These are phyloP conservation scores for Tardiomyces depauwii DNA, from an alignment of 1,139 yeast species.

Conservation along the genomic window DNA sequence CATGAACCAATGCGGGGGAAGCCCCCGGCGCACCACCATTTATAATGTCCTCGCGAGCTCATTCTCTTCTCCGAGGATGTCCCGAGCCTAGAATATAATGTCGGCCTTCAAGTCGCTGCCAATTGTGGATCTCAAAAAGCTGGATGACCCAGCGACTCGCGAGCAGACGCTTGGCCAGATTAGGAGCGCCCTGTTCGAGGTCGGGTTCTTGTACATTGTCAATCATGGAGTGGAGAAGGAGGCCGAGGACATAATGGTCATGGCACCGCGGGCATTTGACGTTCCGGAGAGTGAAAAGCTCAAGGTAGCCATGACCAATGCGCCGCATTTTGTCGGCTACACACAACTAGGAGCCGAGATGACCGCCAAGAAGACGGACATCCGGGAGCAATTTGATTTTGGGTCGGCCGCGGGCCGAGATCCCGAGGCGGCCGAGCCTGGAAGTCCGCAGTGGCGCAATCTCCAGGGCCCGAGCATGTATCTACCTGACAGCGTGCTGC, in stretches of 20 bases:
- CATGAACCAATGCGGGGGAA: too few species aligned
- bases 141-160: conserved; percentile 29
- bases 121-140: conserved; percentile 21
- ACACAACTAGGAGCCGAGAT: conserved; percentile 55
- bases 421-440: conserved; percentile 25
- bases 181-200: conserved; percentile 44
- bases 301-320: conserved; percentile 46
- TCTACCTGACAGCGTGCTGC: conserved; percentile 40
- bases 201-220: conserved; percentile 47
- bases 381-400: conserved; percentile 60
- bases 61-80: too few species aligned
- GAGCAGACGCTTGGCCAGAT: conserved; percentile 36
- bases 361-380: conserved; percentile 47
- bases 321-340: conserved; percentile 60
- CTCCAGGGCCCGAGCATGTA: conserved; percentile 58
- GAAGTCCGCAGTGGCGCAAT: conserved; percentile 42
- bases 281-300: conserved; percentile 43
- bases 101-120: conserved; percentile 15
- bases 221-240: conserved; percentile 37
- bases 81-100: not conserved
- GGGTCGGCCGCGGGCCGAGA: conserved; percentile 42
- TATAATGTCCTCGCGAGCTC: too few species aligned
- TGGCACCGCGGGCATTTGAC: conserved; percentile 40
- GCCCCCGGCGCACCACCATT: too few species aligned
- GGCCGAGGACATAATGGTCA: conserved; percentile 31